Percentiles rank a stretch among this genome's conserved stretches.
phyloP scores from a whole-genome alignment of 2,329 filamentous ascomycete species.

The Botrytis aclada region DNA sequence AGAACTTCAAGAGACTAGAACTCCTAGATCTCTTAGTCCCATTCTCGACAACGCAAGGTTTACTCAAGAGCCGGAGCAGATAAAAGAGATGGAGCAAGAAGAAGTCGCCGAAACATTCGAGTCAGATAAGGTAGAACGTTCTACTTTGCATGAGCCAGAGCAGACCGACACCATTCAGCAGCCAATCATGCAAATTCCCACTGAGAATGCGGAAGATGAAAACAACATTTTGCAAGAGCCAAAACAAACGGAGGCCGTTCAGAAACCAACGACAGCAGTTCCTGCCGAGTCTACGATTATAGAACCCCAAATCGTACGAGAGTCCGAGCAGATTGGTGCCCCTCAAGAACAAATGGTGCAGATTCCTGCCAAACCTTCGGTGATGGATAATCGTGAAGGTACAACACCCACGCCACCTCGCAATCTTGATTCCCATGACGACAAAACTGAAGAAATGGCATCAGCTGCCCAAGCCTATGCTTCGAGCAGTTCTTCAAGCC shows the following conservation, averaged over 20 bases:
- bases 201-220: neutral
- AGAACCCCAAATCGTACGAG: conserved; percentile 25
- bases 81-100: neutral
- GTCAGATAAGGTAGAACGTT: neutral
- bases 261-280: neutral
- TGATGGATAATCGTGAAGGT: neutral
- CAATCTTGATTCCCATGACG: neutral
- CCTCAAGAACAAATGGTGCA: conserved; percentile 19
- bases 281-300: conserved; percentile 19
- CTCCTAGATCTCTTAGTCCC: neutral
- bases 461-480: neutral
- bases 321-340: conserved; percentile 23
- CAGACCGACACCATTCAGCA: neutral
- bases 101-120: neutral
- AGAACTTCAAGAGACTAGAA: neutral
- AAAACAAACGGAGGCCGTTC: neutral
- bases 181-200: too few species aligned
- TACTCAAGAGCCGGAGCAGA: neutral
- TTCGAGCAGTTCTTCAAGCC: neutral
- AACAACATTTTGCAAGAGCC: neutral
- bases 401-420: neutral
- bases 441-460: neutral
- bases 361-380: neutral
- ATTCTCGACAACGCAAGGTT: neutral
- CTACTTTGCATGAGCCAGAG: neutral